These are phyloP conservation scores for Tephrocybe sp. DNA, from an alignment of 768 basidiomycete genomes.

Conservation along the genomic window DNA sequence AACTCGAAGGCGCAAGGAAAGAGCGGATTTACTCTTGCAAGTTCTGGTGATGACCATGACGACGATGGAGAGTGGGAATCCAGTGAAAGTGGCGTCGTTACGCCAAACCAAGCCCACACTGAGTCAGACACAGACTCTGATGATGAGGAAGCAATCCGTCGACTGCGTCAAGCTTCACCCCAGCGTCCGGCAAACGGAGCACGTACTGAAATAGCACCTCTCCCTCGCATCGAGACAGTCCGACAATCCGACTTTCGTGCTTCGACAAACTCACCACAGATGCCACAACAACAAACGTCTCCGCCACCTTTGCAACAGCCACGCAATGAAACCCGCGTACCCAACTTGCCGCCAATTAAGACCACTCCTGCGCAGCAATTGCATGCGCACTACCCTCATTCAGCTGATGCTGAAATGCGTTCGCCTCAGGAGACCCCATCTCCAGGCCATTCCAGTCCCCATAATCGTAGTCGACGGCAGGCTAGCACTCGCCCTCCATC, in stretches of 20 bases:
- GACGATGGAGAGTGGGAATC: constrained; percentile 74
- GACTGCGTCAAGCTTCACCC: constrained; percentile 14
- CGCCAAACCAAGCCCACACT: constrained; percentile 52
- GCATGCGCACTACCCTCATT: constrained; percentile 3
- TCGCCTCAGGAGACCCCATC: constrained; percentile 12
- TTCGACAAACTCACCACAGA: constrained; percentile 5
- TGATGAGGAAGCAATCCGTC: constrained; percentile 20
- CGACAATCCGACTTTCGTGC: constrained; percentile 31
- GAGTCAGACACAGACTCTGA: constrained; percentile 41
- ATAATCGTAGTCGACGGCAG: constrained; percentile 34
- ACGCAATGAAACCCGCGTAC: constrained; percentile 10
- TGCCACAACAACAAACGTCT: not conserved
- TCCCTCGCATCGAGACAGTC: constrained; percentile 34
- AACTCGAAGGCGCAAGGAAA: constrained; percentile 33
- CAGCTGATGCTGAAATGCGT: constrained; percentile 1
- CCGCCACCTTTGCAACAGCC: constrained; percentile 1
- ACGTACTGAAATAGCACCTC: constrained; percentile 12
- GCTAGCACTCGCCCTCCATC: constrained; percentile 60
- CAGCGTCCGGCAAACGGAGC: constrained; percentile 8
- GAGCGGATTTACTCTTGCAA: constrained; percentile 58
- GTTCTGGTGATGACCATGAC: constrained; percentile 42
- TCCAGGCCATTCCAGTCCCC: constrained; percentile 25
- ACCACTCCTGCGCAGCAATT: constrained; percentile 11
- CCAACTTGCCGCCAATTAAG: constrained; percentile 16
- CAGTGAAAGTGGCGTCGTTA: constrained; percentile 72